Base-by-base conservation (phyloP, 73 alveolate genomes). In the Paramecium caudatum region DNA sequence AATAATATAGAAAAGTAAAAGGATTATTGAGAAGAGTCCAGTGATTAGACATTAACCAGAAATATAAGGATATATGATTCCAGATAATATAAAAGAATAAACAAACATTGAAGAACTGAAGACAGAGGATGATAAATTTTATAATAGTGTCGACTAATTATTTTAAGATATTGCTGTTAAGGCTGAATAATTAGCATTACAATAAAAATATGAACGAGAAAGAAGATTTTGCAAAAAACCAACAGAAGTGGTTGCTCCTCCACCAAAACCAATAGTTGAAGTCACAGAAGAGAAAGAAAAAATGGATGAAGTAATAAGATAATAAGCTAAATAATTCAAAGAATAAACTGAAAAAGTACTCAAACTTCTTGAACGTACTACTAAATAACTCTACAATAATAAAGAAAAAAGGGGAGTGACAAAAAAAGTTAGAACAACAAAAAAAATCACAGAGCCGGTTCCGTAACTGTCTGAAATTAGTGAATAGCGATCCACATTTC, bases 71-170 rank as follows among this genome's bases (percentile, higher is more conserved):
- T 68, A 68, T 68, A 32, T 68, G 7, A 68, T 68, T 3, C 37
- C 19, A 34, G 61, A 68, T 32, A 17, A 68, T 27, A 17, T 32
- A 8, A 8, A 15, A 13, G 21, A 32, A 17, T 13, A 7, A 37
- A 10, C 61, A 2, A 34, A 68, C 13, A 34, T 68, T 68, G 84
- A 68, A 37, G 84, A 68, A 13, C 50, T 34, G 17, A 68, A 37
- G 34, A 68, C 61, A 4, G 84, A 68, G 9, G 50, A 68, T 68
- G 84, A 68, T n/a, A 68, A 68, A 37, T 68, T 68, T 68, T 68
- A 68, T 68, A 68, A 34, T n/a, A 49, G 16, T 8, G 34, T 68
- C 3, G 84, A 68, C n/a, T 13, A 68, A 15, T 6, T 68, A 32
- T 34, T 68, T 68, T 2, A 17, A 32, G 84, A 68, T 68, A 10